Evolutionary conservation across 208 protist species (phyloP).

Genomic region (Dictyostelium gargantuum): DNA sequence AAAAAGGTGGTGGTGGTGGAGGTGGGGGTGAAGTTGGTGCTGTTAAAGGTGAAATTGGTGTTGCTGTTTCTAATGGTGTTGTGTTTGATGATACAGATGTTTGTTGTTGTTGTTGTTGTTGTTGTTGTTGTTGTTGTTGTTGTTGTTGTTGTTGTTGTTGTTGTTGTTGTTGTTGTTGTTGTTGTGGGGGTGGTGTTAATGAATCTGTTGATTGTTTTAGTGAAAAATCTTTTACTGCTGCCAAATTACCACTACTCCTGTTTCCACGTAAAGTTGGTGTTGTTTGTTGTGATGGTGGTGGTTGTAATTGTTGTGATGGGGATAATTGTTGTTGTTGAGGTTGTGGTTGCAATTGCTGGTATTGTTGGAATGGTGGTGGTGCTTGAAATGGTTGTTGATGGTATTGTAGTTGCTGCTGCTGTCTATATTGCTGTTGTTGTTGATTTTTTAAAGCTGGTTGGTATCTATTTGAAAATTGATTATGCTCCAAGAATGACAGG

Average conservation of each 20-base stretch:
- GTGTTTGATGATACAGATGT: background rate
- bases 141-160: background rate
- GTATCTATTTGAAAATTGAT: background rate
- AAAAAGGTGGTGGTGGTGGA: background rate
- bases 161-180: background rate
- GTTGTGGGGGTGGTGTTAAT: background rate
- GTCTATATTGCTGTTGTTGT: background rate
- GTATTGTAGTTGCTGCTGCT: background rate
- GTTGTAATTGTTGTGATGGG: background rate
- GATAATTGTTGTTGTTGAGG: background rate
- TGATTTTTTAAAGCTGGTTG: background rate
- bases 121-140: background rate
- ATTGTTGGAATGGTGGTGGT: background rate
- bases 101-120: background rate
- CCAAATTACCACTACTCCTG: background rate
- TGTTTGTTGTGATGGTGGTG: background rate
- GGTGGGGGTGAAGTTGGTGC: background rate
- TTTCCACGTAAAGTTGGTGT: background rate
- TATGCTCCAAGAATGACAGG: conserved; percentile 15
- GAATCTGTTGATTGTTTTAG: conserved; percentile 41
- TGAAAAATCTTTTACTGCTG: background rate
- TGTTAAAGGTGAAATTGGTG: background rate
- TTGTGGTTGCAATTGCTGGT: background rate
- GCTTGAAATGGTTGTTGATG: background rate
- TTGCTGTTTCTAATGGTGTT: background rate